These are phyloP conservation scores for Colletotrichum noveboracense DNA, from an alignment of 2,329 filamentous ascomycete genomes.

Conservation along the genomic window DNA sequence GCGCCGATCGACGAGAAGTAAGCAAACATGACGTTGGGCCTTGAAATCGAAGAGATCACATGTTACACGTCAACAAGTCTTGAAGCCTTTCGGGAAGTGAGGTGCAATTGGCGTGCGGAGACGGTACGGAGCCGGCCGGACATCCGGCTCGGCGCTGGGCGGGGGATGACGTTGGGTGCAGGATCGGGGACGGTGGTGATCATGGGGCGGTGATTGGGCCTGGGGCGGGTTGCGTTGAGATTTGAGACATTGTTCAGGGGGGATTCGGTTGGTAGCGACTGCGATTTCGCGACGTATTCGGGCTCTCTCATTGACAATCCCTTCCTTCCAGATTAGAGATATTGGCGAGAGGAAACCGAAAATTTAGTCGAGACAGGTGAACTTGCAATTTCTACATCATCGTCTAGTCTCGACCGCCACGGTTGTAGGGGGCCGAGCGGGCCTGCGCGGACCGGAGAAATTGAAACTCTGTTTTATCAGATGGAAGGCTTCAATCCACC, in stretches of 20 bases:
- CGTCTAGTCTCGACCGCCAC: not conserved
- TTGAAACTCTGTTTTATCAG: not conserved
- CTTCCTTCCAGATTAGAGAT: too few species aligned
- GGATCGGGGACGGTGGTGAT: not conserved
- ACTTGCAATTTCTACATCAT: not conserved
- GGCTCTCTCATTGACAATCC: not conserved
- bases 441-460: not conserved
- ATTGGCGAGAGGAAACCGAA: too few species aligned
- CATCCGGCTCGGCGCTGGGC: not conserved
- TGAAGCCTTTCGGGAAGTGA: not conserved
- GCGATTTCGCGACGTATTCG: not conserved
- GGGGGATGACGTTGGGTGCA: constrained; percentile 5
- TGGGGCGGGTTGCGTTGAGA: not conserved
- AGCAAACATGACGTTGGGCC: not conserved
- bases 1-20: not conserved
- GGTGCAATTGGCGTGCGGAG: not conserved
- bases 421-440: not conserved
- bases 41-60: not conserved
- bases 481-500: too few species aligned
- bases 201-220: not conserved
- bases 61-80: not conserved
- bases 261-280: not conserved
- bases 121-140: not conserved
- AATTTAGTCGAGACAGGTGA: too few species aligned
- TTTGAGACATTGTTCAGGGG: not conserved